Percentiles rank a stretch among this genome's conserved stretches.
phyloP scores from a whole-genome alignment of 192 early-diverging fungal genomes.

The Coemansia sp. region DNA sequence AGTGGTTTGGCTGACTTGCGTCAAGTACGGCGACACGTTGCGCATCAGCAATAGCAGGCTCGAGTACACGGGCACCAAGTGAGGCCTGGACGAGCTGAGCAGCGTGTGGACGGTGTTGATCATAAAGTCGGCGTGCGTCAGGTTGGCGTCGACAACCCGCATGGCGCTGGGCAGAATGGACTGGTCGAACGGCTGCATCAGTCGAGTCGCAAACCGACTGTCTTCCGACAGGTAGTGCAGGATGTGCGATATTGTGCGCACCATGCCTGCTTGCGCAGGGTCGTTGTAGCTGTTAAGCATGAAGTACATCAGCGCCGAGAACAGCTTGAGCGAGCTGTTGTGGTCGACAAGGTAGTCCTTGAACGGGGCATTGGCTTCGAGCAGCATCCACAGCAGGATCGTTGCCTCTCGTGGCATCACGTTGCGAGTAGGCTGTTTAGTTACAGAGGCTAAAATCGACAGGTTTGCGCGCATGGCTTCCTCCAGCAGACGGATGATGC shows the following conservation, averaged over 20 bases:
- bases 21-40: constrained; percentile 84
- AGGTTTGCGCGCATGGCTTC: constrained; percentile 68
- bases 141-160: constrained; percentile 63
- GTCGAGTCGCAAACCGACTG: constrained; percentile 46
- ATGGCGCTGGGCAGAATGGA: constrained; percentile 58
- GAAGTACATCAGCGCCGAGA: constrained; percentile 50
- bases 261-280: constrained; percentile 62
- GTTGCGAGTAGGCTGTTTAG: constrained; percentile 31
- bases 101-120: constrained; percentile 79
- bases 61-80: constrained; percentile 72
- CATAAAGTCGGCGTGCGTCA: constrained; percentile 81
- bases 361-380: constrained; percentile 72
- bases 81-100: constrained; percentile 72
- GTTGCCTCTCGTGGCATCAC: constrained; percentile 66
- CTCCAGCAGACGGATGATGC: constrained; percentile 79
- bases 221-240: constrained; percentile 60
- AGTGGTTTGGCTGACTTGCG: constrained; percentile 70
- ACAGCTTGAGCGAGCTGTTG: constrained; percentile 44
- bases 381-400: constrained; percentile 84
- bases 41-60: constrained; percentile 76
- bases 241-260: constrained; percentile 64
- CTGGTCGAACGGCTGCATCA: constrained; percentile 58
- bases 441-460: constrained; percentile 47
- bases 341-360: constrained; percentile 52
- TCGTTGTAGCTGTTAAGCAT: constrained; percentile 50